These are phyloP conservation scores for Coleophoma crateriformis DNA, from an alignment of 2,329 filamentous ascomycete genomes.

Conservation along the genomic window DNA sequence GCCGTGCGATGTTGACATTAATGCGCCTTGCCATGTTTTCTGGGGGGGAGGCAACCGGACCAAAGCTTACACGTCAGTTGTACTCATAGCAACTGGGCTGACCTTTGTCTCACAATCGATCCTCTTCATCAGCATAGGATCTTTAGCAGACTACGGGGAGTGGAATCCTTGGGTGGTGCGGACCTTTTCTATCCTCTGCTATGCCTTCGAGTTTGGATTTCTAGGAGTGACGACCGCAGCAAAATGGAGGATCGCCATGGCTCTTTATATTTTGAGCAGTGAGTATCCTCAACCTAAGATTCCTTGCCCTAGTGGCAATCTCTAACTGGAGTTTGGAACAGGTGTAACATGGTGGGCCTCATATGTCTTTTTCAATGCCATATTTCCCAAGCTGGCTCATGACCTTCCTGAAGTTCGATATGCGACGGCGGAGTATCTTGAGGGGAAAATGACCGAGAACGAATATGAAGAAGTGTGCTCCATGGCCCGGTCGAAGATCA, in stretches of 20 bases:
- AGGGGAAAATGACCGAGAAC: conserved; percentile 16
- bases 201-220: conserved; percentile 25
- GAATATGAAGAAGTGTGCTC: conserved; percentile 20
- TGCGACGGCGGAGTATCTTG: conserved; percentile 15
- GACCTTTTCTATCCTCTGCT: conserved; percentile 21
- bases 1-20: conserved; percentile 17
- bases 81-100: conserved; percentile 23
- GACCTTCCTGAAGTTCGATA: conserved; percentile 21
- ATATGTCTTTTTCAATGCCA: conserved; percentile 27
- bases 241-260: conserved; percentile 24
- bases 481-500: conserved; percentile 23
- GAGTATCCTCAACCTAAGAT: conserved; percentile 2
- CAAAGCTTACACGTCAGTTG: conserved; percentile 21
- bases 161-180: conserved; percentile 27
- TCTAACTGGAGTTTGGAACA: conserved; percentile 1
- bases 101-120: conserved; percentile 22
- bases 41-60: conserved; percentile 21
- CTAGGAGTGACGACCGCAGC: conserved; percentile 17
- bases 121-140: conserved; percentile 21
- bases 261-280: conserved; percentile 25
- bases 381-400: conserved; percentile 24
- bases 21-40: conserved; percentile 22
- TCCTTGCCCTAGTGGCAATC: not conserved
- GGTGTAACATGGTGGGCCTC: conserved; percentile 25
- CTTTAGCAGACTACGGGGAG: conserved; percentile 24